Conservation (phyloP, 176 grass and related monocot genomes). For the Avena eriantha region DNA sequence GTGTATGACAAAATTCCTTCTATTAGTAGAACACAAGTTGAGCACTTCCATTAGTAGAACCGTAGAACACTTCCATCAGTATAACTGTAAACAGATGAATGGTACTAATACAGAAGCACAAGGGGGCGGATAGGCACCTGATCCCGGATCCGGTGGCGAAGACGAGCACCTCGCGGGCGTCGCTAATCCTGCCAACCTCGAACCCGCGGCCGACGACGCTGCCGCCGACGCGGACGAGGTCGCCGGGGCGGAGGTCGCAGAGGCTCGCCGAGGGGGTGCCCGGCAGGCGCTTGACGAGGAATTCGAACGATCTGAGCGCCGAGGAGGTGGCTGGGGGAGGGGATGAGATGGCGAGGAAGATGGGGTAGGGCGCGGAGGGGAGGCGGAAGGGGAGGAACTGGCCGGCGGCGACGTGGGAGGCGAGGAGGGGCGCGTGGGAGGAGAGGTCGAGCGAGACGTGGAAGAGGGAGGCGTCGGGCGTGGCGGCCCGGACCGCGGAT, state of each 20-base stretch:
- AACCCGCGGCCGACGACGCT: slow-evolving; percentile 68
- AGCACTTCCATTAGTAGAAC: too few relatives aligned
- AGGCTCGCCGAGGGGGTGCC: slow-evolving; percentile 63
- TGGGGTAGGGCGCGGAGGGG: slow-evolving; percentile 49
- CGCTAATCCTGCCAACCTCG: slow-evolving; percentile 46
- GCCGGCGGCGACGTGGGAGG: slow-evolving; percentile 66
- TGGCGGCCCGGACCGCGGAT: slow-evolving; percentile 60
- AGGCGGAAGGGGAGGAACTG: slow-evolving; percentile 86
- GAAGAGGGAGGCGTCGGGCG: slow-evolving; percentile 72
- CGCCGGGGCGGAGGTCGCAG: slow-evolving; percentile 62
- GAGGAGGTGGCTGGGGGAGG: slow-evolving; percentile 14
- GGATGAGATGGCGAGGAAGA: slow-evolving; percentile 82
- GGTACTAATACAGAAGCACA: background rate
- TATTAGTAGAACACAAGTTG: too few relatives aligned
- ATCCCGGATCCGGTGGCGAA: slow-evolving; percentile 87
- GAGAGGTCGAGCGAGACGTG: slow-evolving; percentile 80
- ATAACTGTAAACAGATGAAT: too few relatives aligned
- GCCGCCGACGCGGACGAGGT: slow-evolving; percentile 55
- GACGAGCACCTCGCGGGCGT: slow-evolving; percentile 53
- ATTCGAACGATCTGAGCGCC: slow-evolving; percentile 37
- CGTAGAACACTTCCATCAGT: too few relatives aligned
- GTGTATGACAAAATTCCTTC: background rate
- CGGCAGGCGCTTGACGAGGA: slow-evolving; percentile 72
- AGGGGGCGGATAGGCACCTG: slow-evolving; percentile 40
- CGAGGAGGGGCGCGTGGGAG: slow-evolving; percentile 48